These are phyloP conservation scores for Phanerodontia chrysosporium DNA, from an alignment of 768 basidiomycete species.

Conservation along the genomic window DNA sequence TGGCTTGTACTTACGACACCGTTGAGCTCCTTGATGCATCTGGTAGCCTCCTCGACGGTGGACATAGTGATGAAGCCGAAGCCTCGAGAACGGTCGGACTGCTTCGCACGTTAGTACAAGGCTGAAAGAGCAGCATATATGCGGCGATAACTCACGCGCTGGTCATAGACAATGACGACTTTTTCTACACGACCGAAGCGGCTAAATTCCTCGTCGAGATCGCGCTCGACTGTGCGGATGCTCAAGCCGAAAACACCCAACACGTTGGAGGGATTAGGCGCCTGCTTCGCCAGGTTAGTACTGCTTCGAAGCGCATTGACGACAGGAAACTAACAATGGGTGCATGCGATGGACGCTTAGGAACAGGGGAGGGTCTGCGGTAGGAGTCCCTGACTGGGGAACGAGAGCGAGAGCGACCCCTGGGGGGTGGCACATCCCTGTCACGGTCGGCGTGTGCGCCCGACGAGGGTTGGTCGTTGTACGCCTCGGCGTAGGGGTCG, in stretches of 20 bases:
- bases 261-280: conserved; percentile 82
- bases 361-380: conserved; percentile 42
- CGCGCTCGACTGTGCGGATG: conserved; percentile 89
- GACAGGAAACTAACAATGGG: conserved; percentile 54
- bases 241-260: conserved; percentile 98
- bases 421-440: conserved; percentile 47
- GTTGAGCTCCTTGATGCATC: conserved; percentile 88
- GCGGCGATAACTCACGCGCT: conserved; percentile 60
- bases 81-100: conserved; percentile 95
- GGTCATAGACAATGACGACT: conserved; percentile 95
- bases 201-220: conserved; percentile 91
- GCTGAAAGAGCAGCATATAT: neutral
- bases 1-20: conserved; percentile 87
- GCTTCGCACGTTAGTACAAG: conserved; percentile 13
- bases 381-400: conserved; percentile 55
- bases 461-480: conserved; percentile 53
- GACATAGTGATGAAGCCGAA: conserved; percentile 98
- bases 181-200: conserved; percentile 89
- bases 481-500: conserved; percentile 82
- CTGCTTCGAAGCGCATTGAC: conserved; percentile 12
- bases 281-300: conserved; percentile 54
- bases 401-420: conserved; percentile 72
- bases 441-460: conserved; percentile 40
- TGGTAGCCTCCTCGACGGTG: conserved; percentile 78
- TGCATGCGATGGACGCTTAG: conserved; percentile 66